These are phyloP conservation scores for Acer negundo DNA, from an alignment of 345 rosid species.

Conservation along the genomic window DNA sequence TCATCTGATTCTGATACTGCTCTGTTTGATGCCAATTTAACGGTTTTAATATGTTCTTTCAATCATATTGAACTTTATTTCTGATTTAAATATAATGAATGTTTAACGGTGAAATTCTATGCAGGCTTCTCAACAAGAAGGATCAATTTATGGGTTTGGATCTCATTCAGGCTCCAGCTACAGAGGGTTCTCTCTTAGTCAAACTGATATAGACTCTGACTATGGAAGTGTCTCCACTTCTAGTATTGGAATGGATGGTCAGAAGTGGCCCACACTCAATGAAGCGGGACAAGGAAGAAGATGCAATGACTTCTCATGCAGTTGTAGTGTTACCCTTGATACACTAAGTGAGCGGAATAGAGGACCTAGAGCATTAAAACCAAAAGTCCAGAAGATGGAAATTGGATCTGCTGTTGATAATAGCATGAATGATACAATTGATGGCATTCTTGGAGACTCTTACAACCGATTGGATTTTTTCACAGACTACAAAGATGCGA, in stretches of 20 bases:
- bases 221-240: constrained; percentile 38
- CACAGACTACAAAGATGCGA: constrained; percentile 56
- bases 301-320: constrained; percentile 45
- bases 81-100: background rate
- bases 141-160: constrained; percentile 43
- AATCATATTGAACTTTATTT: background rate
- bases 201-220: constrained; percentile 34
- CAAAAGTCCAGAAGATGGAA: constrained; percentile 31
- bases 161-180: constrained; percentile 42
- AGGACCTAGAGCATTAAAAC: constrained; percentile 62
- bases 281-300: constrained; percentile 49
- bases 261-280: constrained; percentile 47
- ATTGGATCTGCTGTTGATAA: constrained; percentile 25
- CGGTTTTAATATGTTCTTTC: constrained; percentile 4
- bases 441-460: constrained; percentile 28
- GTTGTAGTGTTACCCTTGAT: constrained; percentile 45
- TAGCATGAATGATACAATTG: constrained; percentile 28
- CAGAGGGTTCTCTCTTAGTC: constrained; percentile 38
- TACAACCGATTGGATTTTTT: constrained; percentile 46
- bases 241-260: constrained; percentile 37
- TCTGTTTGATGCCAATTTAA: background rate
- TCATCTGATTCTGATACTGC: background rate
- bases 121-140: constrained; percentile 50
- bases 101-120: constrained; percentile 25
- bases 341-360: constrained; percentile 55